Evolutionary conservation across 441 rosid genomes (phyloP).

Genomic region (Adansonia grandidieri): DNA sequence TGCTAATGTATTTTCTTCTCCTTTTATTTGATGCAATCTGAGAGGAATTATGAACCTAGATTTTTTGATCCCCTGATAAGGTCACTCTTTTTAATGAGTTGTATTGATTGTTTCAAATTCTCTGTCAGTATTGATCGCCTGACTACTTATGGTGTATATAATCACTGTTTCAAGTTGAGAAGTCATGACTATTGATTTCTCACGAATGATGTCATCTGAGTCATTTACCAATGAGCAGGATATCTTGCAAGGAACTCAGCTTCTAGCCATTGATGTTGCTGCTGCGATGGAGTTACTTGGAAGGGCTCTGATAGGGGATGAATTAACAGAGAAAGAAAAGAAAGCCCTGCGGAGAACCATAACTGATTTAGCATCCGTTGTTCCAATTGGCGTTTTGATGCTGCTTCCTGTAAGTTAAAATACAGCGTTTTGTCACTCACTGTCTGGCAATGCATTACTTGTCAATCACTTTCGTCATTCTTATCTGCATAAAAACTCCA

Average conservation of each 20-base stretch:
- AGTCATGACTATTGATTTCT: background rate
- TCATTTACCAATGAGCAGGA: conserved; percentile 58
- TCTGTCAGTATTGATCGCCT: background rate
- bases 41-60: background rate
- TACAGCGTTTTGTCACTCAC: background rate
- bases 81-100: background rate
- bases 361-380: conserved; percentile 90
- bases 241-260: conserved; percentile 98
- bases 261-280: conserved; percentile 87
- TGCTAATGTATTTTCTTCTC: background rate
- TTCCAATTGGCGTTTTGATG: conserved; percentile 94
- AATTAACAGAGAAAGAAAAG: conserved; percentile 88
- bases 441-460: conserved; percentile 7
- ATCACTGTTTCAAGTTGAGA: conserved; percentile 20
- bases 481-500: background rate
- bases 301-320: conserved; percentile 83
- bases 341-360: conserved; percentile 81
- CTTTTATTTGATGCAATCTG: background rate
- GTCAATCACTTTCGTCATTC: background rate
- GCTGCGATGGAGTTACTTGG: conserved; percentile 81
- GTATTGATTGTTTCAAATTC: conserved; percentile 3
- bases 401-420: conserved; percentile 89
- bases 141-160: conserved; percentile 7
- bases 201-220: conserved; percentile 13
- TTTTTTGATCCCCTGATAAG: background rate